Conservation (phyloP, 768 basidiomycete genomes). For the Naganishia onofrii region DNA sequence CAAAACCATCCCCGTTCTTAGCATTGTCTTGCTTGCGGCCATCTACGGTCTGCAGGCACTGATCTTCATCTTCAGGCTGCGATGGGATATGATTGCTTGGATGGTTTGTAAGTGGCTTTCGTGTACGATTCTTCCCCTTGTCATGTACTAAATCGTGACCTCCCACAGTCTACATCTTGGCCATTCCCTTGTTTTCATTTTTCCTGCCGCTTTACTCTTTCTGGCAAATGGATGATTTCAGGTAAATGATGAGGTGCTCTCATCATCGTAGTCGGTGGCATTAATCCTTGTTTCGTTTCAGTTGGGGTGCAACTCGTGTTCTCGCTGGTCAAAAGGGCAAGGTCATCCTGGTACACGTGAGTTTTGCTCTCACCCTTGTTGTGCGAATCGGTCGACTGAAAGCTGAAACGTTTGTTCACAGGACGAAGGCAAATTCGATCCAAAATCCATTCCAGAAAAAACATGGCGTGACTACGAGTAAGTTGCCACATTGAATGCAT, state of each 20-base stretch:
- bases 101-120: slow-evolving; percentile 46
- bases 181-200: slow-evolving; percentile 90
- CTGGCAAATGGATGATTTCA: slow-evolving; percentile 97
- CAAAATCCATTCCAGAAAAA: slow-evolving; percentile 85
- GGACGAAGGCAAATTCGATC: slow-evolving; percentile 98
- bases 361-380: slow-evolving; percentile 46
- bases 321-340: slow-evolving; percentile 93
- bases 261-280: slow-evolving; percentile 33
- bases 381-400: neutral
- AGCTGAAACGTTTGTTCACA: slow-evolving; percentile 43
- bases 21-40: slow-evolving; percentile 86
- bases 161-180: slow-evolving; percentile 76
- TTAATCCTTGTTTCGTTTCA: neutral
- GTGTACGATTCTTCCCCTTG: neutral
- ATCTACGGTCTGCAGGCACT: slow-evolving; percentile 92
- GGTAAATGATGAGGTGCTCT: slow-evolving; percentile 55
- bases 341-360: slow-evolving; percentile 88
- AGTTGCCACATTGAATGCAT: slow-evolving; percentile 41
- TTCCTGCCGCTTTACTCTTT: slow-evolving; percentile 90
- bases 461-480: slow-evolving; percentile 93
- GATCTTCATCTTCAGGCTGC: slow-evolving; percentile 84
- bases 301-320: slow-evolving; percentile 80
- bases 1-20: slow-evolving; percentile 70
- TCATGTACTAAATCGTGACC: slow-evolving; percentile 60
- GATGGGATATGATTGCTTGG: slow-evolving; percentile 91